Conservation (phyloP, 1,284 basidiomycete genomes). For the Ustilago shanxiensis region DNA sequence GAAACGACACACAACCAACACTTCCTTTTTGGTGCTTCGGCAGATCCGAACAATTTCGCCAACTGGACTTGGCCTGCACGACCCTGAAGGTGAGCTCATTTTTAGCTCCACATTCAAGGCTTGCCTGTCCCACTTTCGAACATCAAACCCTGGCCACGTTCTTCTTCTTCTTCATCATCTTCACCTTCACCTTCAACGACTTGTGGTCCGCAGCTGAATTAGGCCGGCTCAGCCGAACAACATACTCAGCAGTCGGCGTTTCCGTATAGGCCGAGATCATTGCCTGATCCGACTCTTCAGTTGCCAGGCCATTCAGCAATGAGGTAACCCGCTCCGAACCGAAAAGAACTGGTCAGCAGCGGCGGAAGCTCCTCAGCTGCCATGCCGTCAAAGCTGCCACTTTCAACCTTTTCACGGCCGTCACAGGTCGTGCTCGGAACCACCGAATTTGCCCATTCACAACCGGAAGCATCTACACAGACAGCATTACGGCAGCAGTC, state of each 20-base stretch:
- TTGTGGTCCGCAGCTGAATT: not conserved
- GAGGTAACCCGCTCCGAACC: not conserved
- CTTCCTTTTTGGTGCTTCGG: conserved; percentile 12
- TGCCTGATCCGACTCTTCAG: too few species aligned
- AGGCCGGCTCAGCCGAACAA: not conserved
- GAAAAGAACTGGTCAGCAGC: not conserved
- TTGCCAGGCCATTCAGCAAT: too few species aligned
- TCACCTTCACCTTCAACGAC: not conserved
- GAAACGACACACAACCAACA: conserved; percentile 8
- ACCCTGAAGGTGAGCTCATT: conserved; percentile 3
- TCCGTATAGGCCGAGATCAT: too few species aligned
- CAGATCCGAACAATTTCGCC: conserved; percentile 8
- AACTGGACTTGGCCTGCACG: conserved; percentile 1
- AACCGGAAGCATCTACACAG: conserved; percentile 9
- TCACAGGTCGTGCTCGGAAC: conserved; percentile 38
- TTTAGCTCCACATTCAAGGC: not conserved
- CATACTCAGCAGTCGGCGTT: conserved; percentile 1
- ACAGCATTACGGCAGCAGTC: not conserved
- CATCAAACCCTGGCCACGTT: too few species aligned
- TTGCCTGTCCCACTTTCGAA: not conserved
- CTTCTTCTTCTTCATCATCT: too few species aligned
- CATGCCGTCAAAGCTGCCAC: conserved; percentile 16
- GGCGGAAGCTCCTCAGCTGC: not conserved
- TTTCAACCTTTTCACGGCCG: conserved; percentile 14
- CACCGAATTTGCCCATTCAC: not conserved